Conservation (phyloP, 1,139 yeast species). For the Taphrina wiesneri region DNA sequence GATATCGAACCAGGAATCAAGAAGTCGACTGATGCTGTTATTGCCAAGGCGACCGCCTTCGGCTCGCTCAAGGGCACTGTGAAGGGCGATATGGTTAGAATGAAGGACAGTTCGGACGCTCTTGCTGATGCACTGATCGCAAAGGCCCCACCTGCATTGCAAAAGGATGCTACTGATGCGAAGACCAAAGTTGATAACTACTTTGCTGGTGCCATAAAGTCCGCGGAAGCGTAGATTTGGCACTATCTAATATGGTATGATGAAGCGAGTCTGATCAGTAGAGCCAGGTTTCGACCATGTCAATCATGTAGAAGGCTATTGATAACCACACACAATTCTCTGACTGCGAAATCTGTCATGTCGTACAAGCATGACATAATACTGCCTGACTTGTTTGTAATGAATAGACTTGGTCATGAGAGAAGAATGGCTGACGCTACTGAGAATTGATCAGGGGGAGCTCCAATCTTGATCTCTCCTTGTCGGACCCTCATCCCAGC, state of each 20-base stretch:
- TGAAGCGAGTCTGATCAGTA: background rate
- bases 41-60: background rate
- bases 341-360: too few species aligned
- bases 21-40: slow-evolving; percentile 10
- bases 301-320: too few species aligned
- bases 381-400: too few species aligned
- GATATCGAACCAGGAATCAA: slow-evolving; percentile 22
- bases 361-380: background rate
- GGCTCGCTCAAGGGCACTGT: slow-evolving; percentile 21
- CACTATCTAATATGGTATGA: too few species aligned
- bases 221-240: background rate
- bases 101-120: slow-evolving; percentile 2
- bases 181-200: slow-evolving; percentile 1
- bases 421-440: too few species aligned
- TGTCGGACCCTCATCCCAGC: too few species aligned
- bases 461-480: too few species aligned
- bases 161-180: slow-evolving; percentile 6
- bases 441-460: too few species aligned
- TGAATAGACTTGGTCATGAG: too few species aligned
- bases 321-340: too few species aligned
- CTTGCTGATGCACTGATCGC: slow-evolving; percentile 7
- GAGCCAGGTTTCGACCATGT: too few species aligned
- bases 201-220: slow-evolving; percentile 1
- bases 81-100: slow-evolving; percentile 8
- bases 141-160: background rate